Evolutionary conservation across 805 yeast species (phyloP), one percentile per base, ranked within the genome.

Genomic region (Huiozyma sinensis): DNA sequence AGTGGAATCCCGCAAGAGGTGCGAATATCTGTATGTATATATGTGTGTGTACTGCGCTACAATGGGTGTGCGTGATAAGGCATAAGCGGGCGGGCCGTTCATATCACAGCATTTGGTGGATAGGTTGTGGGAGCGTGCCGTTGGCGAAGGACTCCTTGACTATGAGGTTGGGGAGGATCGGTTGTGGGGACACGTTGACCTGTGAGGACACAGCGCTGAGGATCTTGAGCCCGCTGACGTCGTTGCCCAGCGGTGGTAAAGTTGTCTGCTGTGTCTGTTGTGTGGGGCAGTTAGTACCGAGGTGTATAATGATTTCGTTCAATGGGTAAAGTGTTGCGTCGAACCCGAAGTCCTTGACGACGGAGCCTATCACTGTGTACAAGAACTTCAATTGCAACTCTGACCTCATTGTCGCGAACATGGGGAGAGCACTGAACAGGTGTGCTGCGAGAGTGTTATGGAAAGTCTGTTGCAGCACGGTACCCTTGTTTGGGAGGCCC

Each of bases 301-400:
- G 7, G 12, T 33, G 40, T 9, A 43, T 45, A 8, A 51, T 75
- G 2, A 83, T 70, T 50, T 83, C 90, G 48, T 84, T 74, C 28
- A 86, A 60, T 3, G 83, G 80, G 46, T 71, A 71, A 45, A 83
- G 64, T n/a, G 80, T 70, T 3, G 71, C 57, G 54, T 86, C 88
- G 57, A 84, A 84, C 1, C 94, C 94, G 64, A 81, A 84, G 59
- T 84, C 94, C 48, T 77, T 80, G 35, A 81, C 72, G 48, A 85
- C 74, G 9, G 81, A 80, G 3, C 90, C 94, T 13, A 83, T 56
- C 28, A 81, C 56, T 34, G 79, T 74, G 51, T 72, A 72, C 39
- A 83, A 64, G 4, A 83, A 63, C 42, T 76, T 39, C 6, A 37
- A 28, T 32, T 44, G 33, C n/a, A 36, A 10, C 4, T 28, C 12